phyloP scores from a whole-genome alignment of 2,329 filamentous ascomycete species.

The Cordyceps tenuipes region DNA sequence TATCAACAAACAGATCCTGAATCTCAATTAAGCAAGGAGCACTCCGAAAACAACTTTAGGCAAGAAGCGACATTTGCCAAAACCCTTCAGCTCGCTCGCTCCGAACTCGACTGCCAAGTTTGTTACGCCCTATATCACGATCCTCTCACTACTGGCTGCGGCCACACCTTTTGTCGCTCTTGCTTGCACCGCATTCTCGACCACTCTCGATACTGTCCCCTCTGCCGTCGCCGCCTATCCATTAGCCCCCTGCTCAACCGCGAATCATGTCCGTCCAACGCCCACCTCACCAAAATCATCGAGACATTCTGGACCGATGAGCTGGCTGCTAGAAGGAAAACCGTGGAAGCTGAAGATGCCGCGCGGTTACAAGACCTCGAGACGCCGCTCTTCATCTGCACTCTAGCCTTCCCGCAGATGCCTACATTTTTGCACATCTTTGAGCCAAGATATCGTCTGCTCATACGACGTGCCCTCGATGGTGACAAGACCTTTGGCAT shows the following conservation, averaged over 20 bases:
- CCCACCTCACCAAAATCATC: slow-evolving; percentile 54
- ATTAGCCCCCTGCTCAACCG: slow-evolving; percentile 37
- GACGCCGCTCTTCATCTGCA: slow-evolving; percentile 72
- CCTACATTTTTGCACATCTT: slow-evolving; percentile 87
- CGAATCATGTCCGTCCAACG: slow-evolving; percentile 47
- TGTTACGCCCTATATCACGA: slow-evolving; percentile 78
- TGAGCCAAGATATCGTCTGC: slow-evolving; percentile 82
- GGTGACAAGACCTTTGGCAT: slow-evolving; percentile 75
- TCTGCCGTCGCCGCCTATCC: slow-evolving; percentile 61
- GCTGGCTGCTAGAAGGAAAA: slow-evolving; percentile 48
- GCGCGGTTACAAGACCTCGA: slow-evolving; percentile 48
- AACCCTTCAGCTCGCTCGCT: slow-evolving; percentile 53
- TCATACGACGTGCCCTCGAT: slow-evolving; percentile 72
- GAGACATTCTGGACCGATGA: slow-evolving; percentile 61
- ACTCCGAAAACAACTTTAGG: neutral
- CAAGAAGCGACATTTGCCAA: slow-evolving; percentile 32
- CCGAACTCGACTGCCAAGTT: slow-evolving; percentile 79
- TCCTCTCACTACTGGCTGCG: slow-evolving; percentile 75
- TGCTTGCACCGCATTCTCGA: slow-evolving; percentile 72
- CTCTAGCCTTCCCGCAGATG: slow-evolving; percentile 72
- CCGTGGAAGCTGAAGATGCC: slow-evolving; percentile 49
- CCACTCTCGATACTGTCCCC: slow-evolving; percentile 69
- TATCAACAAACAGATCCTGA: neutral
- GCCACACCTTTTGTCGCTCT: slow-evolving; percentile 79
- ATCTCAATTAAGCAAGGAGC: neutral